Base-by-base conservation (phyloP, 2,329 filamentous ascomycete species). In the Cladophialophora immunda region DNA sequence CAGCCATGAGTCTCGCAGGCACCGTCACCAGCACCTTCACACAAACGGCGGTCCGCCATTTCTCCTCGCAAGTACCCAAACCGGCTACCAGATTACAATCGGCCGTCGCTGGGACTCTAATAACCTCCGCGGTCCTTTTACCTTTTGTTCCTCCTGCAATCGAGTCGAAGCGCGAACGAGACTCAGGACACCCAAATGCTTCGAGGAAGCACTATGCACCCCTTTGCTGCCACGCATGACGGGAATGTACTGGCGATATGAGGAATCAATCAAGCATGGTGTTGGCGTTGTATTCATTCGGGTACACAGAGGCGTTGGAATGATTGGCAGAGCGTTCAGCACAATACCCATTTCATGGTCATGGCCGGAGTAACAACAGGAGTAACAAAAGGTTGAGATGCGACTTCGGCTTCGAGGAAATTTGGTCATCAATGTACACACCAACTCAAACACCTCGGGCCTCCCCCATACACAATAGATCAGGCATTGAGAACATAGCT, bases 141-240 rank as follows among this genome's bases (percentile, higher is more conserved):
- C 81, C 81, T 4, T 83, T 82, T 68, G 77, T 82, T 2, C 81
- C 81, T 30, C 81, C 81, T 6, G 81, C 81, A 4, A 74, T 83
- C 11, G 81, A 82, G 67, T 82, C 80, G 66, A 81, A 79, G 36
- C 76, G 79, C 36, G 78, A 81, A 68, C 77, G 75, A 68, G 79
- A 76, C 52, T 74, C 74, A 13, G 78, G 77, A 36, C 78, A 76
- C 56, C 75, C 78, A 15, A 77, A 77, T 69, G 74, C 75, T 54
- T 59, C 68, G 4, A 77, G 75, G 64, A 80, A 79, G 77, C 80
- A 74, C n/a, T 67, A 72, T 62, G 69, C 67, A 52, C 70, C 71
- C 38, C 62, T 72, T 9, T 72, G 71, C 61, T 71, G 67, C 27
- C 71, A 73, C 32, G 68, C 66, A 47, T 71, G 61, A 70, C 19